Base-by-base conservation (phyloP, 805 yeast genomes). In the Saccharomycopsis babjevae region DNA sequence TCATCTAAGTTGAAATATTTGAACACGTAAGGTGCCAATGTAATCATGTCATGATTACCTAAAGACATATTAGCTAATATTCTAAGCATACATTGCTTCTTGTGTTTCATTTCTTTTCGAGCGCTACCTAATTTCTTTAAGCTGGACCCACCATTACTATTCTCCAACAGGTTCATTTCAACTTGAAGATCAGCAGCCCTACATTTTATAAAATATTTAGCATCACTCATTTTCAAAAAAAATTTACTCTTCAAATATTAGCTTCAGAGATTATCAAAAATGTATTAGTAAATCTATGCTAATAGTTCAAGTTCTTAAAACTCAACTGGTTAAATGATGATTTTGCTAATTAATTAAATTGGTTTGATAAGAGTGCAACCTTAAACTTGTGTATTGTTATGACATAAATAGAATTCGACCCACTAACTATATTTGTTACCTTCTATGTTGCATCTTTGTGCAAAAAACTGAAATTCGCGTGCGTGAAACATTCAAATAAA, bases 21-120 rank as follows among this genome's bases (percentile, higher is more conserved):
- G 6, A 82, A 62, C 6, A 89, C 79, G 58, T 89, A 96, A 1
- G 85, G 84, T 68, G 85, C 81, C 59, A 93, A 70, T 20, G 74
- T 70, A 11, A 83, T 77, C 82, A 91, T 82, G 68, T 93, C 97
- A 60, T 79, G 79, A 70, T 89, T 89, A 57, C 91, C 90, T 72
- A 90, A 78, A 5, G 96, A 86, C 72, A 90, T 79, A 71, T 91
- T 92, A 52, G 96, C 93, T 7, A 92, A 77, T 32, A 90, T 80
- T 68, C 87, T 88, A 70, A 85, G 85, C 68, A 93, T 70, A 1
- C 84, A 79, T 11, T 75, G 73, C 66, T 79, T 82, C 56, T 70
- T 70, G 64, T 71, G 75, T n/a, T 72, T 61, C 2, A 67, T 40
- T 38, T 52, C 54, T 40, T 52, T 22, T 34, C 57, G 13, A 10